Evolutionary conservation across 2,329 filamentous ascomycete species (phyloP), one percentile per base, ranked within the genome.

Genomic region (Aspergillus japonicus): DNA sequence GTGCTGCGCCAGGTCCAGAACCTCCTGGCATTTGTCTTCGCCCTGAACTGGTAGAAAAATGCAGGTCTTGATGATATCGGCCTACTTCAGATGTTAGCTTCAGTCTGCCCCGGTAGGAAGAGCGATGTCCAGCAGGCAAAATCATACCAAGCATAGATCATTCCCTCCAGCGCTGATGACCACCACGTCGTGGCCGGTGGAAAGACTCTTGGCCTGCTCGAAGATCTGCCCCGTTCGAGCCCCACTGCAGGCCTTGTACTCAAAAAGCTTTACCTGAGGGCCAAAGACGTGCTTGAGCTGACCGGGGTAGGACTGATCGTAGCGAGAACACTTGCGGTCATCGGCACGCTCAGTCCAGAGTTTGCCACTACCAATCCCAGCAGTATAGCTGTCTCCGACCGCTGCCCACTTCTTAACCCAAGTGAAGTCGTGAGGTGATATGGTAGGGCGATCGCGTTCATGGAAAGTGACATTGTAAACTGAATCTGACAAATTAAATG

Each of bases 131-230:
- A 19, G n/a, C 8, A 26, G 31, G 19, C 12, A 23, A 8, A 8
- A 26, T 26, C 53, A 59, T 52, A 70, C 70, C 50, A 78, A 67
- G 52, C 75, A 77, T 3, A 77, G 60, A 54, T 77, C 75, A 49
- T 78, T 78, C 2, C 75, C 75, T 19, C 75, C 74, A 1, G 73
- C 76, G 1, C 75, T 77, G 65, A 78, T 29, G 5, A 71, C 68
- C 8, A 77, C 69, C 24, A 78, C 44, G 60, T 78, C 71, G n/a
- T 74, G 50, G 14, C 75, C 68, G 2, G 69, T 42, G 8, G 69
- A 47, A 8, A 77, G 58, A 2, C 59, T 55, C 8, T 69, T 39
- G 3, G 64, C 64, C 59, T 64, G 60, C 8, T 52, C n/a, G 29
- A 47, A 33, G 16, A 62, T 62, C 3, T 60, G 48, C 3, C 7